Evolutionary conservation across 2,329 filamentous ascomycete genomes (phyloP), one percentile per base, ranked within the genome.

Genomic region (Colletotrichum aenigma): DNA sequence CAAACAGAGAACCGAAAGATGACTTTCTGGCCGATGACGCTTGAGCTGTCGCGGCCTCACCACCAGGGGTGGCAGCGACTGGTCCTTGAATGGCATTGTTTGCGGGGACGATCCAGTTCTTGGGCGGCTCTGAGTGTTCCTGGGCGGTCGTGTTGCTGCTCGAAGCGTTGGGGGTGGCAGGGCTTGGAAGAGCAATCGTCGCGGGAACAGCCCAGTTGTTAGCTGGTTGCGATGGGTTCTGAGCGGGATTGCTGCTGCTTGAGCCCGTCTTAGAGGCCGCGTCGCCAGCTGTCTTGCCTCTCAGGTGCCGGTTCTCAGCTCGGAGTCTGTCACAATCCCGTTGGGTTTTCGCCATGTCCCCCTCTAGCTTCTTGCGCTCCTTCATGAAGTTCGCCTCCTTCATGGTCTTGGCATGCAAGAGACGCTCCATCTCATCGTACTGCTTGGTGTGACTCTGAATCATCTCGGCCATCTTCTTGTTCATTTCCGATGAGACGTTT

Each of bases 51-150:
- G n/a, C 43, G 6, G 43, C n/a, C 43, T 21, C n/a, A 52, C 43
- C 43, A 52, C 43, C n/a, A 13, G n/a, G 43, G 43, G 9, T n/a
- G 9, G 38, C 18, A 48, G 38, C 18, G 38, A 48, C 38, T 48
- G 0, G 0, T n/a, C 18, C 18, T n/a, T 0, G 18, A n/a, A 6
- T 10, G 1, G 38, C 38, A n/a, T n/a, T 48, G 18, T 48, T 48
- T 48, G 38, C 18, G 38, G 38, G 38, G 12, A 48, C 18, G 9
- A 52, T 13, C 43, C 43, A 52, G 43, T 52, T 52, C 4, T 21
- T 52, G 6, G 43, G 2, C 43, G 43, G n/a, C n/a, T 52, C 43
- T 10, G 4, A 52, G 0, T 7, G 43, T 0, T 21, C 10, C 12
- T 52, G 43, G 10, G n/a, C n/a, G 13, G 1, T 21, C n/a, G 6